phyloP scores from a whole-genome alignment of 2,329 filamentous ascomycete genomes.

The Fusarium vanettenii region DNA sequence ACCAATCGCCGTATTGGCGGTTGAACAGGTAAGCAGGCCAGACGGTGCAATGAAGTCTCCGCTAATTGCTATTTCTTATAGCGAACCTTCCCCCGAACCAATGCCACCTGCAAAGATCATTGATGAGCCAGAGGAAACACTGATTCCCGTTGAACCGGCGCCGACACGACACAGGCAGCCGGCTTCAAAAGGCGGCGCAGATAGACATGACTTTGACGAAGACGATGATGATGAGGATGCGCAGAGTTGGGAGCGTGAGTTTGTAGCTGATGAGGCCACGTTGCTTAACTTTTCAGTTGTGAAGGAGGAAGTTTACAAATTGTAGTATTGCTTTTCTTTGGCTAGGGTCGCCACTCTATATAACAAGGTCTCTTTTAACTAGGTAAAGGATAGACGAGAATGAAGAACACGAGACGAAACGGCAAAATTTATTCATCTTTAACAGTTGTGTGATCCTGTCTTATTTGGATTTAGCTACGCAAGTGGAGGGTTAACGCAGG shows the following conservation, averaged over 20 bases:
- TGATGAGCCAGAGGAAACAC: slow-evolving; percentile 16
- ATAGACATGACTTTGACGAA: slow-evolving; percentile 19
- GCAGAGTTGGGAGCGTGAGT: slow-evolving; percentile 29
- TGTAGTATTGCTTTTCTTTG: background rate
- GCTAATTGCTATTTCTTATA: slow-evolving; percentile 12
- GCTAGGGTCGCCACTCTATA: background rate
- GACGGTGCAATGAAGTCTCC: background rate
- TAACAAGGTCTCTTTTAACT: background rate
- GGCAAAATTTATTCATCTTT: background rate
- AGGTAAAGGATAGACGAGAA: background rate
- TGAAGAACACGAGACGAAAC: background rate
- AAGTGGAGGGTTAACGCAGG: background rate
- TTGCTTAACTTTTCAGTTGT: slow-evolving; percentile 34
- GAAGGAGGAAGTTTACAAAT: slow-evolving; percentile 21
- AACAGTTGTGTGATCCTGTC: background rate
- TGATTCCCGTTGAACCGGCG: slow-evolving; percentile 4
- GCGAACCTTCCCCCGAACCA: slow-evolving; percentile 30
- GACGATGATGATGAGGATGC: background rate
- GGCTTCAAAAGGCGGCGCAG: slow-evolving; percentile 23
- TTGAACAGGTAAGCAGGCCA: slow-evolving; percentile 20
- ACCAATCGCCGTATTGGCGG: slow-evolving; percentile 31
- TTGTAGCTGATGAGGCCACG: slow-evolving; percentile 32
- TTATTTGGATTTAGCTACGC: fast-evolving
- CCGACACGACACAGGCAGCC: slow-evolving; percentile 17
- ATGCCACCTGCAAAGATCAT: slow-evolving; percentile 20